phyloP scores from a whole-genome alignment of 352 stramenopile genomes.

The Blastocystis sp. region DNA sequence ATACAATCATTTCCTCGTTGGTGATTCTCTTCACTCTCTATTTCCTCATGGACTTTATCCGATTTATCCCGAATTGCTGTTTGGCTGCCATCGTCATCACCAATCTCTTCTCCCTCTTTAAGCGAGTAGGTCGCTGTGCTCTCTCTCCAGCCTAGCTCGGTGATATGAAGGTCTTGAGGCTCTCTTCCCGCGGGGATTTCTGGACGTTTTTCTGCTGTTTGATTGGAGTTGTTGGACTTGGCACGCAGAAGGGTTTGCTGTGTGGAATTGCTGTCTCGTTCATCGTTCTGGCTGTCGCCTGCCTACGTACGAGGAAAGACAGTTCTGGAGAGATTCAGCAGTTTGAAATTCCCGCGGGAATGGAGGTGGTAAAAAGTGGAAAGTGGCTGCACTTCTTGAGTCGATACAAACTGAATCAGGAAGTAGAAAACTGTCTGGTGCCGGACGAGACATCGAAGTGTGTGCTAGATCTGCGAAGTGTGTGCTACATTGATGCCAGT shows the following conservation, averaged over 20 bases:
- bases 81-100: slow-evolving; percentile 24
- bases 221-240: not conserved
- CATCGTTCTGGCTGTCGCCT: not conserved
- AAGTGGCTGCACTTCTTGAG: not conserved
- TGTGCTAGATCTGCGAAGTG: not conserved
- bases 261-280: not conserved
- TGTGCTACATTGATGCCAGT: not conserved
- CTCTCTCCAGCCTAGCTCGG: not conserved
- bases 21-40: not conserved
- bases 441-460: not conserved
- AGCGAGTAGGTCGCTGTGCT: not conserved
- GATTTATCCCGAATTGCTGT: not conserved
- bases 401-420: not conserved
- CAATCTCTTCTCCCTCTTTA: slow-evolving; percentile 18
- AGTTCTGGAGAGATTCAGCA: not conserved
- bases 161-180: not conserved
- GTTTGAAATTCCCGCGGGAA: not conserved
- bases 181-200: not conserved
- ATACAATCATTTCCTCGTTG: not conserved
- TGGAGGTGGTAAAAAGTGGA: not conserved
- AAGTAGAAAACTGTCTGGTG: not conserved
- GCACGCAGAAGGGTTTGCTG: not conserved
- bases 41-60: not conserved
- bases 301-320: not conserved
- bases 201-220: not conserved